These are phyloP conservation scores for Calonectria pauciramosa DNA, from an alignment of 2,329 filamentous ascomycete genomes.

Conservation along the genomic window DNA sequence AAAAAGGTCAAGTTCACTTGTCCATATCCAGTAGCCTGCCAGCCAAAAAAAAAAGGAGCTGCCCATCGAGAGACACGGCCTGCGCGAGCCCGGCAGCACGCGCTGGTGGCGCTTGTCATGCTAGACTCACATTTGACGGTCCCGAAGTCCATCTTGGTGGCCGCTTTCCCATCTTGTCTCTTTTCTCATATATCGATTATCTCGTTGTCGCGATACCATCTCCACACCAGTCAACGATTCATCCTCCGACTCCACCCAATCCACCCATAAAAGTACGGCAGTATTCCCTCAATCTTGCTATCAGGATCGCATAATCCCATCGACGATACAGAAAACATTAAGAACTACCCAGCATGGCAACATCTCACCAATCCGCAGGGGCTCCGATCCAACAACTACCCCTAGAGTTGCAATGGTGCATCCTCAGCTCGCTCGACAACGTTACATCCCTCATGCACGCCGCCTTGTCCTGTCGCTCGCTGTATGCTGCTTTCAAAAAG, in stretches of 20 bases:
- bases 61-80: background rate
- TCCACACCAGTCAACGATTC: background rate
- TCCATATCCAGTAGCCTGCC: background rate
- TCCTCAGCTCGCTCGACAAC: background rate
- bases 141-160: background rate
- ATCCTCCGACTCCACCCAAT: background rate
- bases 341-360: background rate
- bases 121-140: background rate
- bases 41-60: background rate
- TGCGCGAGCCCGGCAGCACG: background rate
- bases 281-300: background rate
- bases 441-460: background rate
- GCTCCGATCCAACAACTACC: background rate
- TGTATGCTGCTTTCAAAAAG: background rate
- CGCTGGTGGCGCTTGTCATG: background rate
- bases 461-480: background rate
- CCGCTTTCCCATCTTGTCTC: slow-evolving; percentile 1
- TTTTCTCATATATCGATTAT: background rate
- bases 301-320: background rate
- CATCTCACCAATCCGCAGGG: background rate
- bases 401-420: background rate
- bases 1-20: background rate
- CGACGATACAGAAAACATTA: background rate
- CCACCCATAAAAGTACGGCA: background rate
- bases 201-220: background rate